These are phyloP conservation scores for Fraxinus sp. DNA, from an alignment of 305 asterid species.

Conservation along the genomic window DNA sequence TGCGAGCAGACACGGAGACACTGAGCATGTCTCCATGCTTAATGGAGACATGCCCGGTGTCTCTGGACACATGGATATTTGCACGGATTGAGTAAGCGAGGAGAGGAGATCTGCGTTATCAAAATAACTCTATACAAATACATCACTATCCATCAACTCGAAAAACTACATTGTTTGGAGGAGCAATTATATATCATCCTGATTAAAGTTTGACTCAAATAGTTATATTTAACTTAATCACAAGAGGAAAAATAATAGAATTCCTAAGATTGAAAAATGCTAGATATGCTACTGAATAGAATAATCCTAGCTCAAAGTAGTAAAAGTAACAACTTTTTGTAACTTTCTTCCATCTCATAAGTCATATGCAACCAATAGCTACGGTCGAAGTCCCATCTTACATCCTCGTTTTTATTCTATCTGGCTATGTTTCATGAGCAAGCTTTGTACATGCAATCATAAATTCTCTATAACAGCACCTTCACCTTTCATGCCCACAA, in stretches of 20 bases:
- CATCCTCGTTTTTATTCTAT: not conserved
- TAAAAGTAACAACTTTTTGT: not conserved
- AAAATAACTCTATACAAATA: too few relatives aligned
- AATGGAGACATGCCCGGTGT: too few relatives aligned
- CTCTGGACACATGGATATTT: too few relatives aligned
- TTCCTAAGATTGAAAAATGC: not conserved
- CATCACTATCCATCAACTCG: too few relatives aligned
- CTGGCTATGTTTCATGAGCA: not conserved
- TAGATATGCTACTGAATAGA: not conserved
- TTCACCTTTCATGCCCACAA: not conserved
- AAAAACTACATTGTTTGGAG: too few relatives aligned
- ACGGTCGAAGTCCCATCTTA: not conserved
- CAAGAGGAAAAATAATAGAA: not conserved
- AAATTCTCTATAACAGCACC: too few relatives aligned
- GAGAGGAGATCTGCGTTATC: too few relatives aligned
- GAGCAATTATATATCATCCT: not conserved
- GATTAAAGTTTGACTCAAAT: not conserved
- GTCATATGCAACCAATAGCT: not conserved
- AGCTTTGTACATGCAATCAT: not conserved
- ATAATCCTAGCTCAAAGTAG: not conserved
- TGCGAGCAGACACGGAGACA: too few relatives aligned
- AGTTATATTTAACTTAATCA: not conserved
- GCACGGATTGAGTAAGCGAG: too few relatives aligned
- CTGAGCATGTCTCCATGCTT: too few relatives aligned
- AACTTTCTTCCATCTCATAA: not conserved